Percentiles rank a stretch among this genome's conserved stretches.
phyloP scores from a whole-genome alignment of 2,329 filamentous ascomycete species.

The Xylariaceae sp. region DNA sequence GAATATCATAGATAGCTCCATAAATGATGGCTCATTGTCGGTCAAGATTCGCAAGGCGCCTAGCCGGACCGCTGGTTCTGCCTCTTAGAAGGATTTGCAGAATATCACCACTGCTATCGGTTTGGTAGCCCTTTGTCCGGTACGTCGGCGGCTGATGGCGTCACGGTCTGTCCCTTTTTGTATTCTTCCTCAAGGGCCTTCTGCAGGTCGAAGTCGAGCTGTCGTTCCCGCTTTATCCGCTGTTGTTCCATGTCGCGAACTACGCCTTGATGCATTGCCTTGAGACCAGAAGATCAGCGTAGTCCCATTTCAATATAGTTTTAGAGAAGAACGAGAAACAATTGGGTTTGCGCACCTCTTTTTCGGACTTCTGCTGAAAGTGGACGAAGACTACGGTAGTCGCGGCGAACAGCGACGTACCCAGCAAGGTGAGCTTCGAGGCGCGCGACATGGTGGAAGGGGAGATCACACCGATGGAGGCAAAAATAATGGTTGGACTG shows the following conservation, averaged over 20 bases:
- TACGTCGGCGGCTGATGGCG: conserved; percentile 28
- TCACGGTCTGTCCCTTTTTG: conserved; percentile 82
- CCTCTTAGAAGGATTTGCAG: neutral
- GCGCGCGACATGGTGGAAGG: conserved; percentile 76
- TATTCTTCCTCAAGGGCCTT: conserved; percentile 85
- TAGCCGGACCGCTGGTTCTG: neutral
- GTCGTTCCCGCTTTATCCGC: conserved; percentile 84
- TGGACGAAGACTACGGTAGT: conserved; percentile 86
- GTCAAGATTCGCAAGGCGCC: neutral
- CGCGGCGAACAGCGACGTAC: conserved; percentile 76
- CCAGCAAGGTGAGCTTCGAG: conserved; percentile 82
- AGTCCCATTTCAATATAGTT: too few relatives aligned
- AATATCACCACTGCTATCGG: conserved; percentile 21
- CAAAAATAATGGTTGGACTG: too few relatives aligned
- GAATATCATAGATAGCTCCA: too few relatives aligned
- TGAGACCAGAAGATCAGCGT: conserved; percentile 7
- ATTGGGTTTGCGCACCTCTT: conserved; percentile 65
- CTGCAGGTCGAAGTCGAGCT: conserved; percentile 95
- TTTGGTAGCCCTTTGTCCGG: conserved; percentile 29
- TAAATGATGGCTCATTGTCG: too few relatives aligned
- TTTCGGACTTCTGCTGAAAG: conserved; percentile 83
- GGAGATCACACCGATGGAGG: too few relatives aligned
- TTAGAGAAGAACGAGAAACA: conserved; percentile 9
- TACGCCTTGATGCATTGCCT: conserved; percentile 97
- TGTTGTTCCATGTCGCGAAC: conserved; percentile 95